Base-by-base conservation (phyloP, 306 rosid species). In the Mimosa pudica region DNA sequence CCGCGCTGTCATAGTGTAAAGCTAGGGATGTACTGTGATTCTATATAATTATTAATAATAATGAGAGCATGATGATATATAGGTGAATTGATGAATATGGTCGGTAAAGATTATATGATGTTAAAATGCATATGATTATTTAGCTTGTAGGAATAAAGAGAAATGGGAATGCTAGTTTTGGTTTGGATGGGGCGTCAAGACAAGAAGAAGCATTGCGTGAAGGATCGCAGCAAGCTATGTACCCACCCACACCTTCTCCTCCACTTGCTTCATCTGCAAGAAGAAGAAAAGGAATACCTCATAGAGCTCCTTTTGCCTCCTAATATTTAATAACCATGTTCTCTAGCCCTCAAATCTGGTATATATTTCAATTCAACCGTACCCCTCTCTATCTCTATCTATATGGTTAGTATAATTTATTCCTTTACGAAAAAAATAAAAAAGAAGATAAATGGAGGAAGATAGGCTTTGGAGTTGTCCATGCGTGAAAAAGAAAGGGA, bases 281-380 rank as follows among this genome's bases (percentile, higher is more conserved):
- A 55, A 92, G 98, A 89, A 94, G 98, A 78, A 94, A 94, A 90
- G 98, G 98, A 74, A 91, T 92, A 80, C 98, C 98, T 80, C 97
- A 84, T 54, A 88, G 98, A 77, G 98, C 98, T 69, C 98, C 98
- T 70, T 90, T 94, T 84, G 90, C 88, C 65, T 81, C 92, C 76
- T 94, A 86, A 84, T 69, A 38, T 38, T 38, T 38, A n/a, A 71
- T 75, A 18, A 17, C 18, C 8, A 8, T 10, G 13, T 51, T 65
- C 47, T 49, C 2, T 3, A 9, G 10, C 58, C 73, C 72, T 62
- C 38, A 55, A 81, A 77, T 38, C 76, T 78, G 67, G 79, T 82
- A 79, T 67, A 82, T 78, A 83, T 73, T 63, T 52, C 77, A 75
- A 68, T 85, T 79, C 67, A 55, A 80, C 58, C 76, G 30, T 24